phyloP scores from a whole-genome alignment of 2,329 filamentous ascomycete genomes.

The Fusarium tricinctum region DNA sequence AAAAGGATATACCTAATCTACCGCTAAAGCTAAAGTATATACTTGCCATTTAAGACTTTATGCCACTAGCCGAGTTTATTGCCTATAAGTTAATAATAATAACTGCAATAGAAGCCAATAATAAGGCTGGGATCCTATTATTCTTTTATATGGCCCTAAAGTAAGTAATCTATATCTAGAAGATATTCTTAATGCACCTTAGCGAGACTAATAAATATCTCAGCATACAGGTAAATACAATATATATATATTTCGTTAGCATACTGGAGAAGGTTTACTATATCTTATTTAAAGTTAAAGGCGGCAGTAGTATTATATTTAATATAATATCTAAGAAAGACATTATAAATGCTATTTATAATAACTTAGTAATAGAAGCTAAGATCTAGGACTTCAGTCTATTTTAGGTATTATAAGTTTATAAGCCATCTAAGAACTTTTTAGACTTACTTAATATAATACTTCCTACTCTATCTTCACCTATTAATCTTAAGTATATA shows the following conservation, averaged over 20 bases:
- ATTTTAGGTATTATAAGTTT: neutral
- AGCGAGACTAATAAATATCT: too few relatives aligned
- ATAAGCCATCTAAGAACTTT: neutral
- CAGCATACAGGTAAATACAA: neutral
- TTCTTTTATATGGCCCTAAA: too few relatives aligned
- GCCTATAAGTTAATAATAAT: too few relatives aligned
- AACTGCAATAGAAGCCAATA: too few relatives aligned
- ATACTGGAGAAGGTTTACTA: neutral
- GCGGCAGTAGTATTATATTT: neutral
- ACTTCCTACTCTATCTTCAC: neutral
- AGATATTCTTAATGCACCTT: too few relatives aligned
- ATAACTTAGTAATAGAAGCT: neutral
- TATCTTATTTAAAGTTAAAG: neutral
- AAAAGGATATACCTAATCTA: too few relatives aligned
- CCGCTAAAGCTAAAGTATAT: too few relatives aligned
- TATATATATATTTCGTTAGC: neutral
- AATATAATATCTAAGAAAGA: neutral
- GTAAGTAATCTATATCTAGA: too few relatives aligned
- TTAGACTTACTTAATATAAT: neutral
- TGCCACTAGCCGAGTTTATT: too few relatives aligned
- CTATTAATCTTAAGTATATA: neutral
- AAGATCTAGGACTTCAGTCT: neutral
- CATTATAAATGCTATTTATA: neutral
- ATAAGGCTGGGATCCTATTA: too few relatives aligned
- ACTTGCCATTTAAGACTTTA: too few relatives aligned